These are phyloP conservation scores for Stenogyne calaminthoides DNA, from an alignment of 305 asterid species.

Conservation along the genomic window DNA sequence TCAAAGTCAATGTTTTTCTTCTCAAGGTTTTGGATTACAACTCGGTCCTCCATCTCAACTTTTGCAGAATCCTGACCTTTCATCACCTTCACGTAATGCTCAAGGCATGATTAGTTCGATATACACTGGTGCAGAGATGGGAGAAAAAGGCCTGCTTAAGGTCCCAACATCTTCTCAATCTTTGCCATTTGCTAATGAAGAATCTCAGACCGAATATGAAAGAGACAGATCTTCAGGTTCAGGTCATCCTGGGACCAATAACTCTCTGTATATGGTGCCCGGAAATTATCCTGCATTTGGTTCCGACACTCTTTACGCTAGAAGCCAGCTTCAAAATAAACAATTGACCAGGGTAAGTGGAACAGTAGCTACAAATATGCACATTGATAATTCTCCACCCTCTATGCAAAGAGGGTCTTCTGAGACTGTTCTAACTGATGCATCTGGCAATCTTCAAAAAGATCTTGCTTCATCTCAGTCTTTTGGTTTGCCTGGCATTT, in stretches of 20 bases:
- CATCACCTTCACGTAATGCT: slow-evolving; percentile 52
- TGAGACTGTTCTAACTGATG: slow-evolving; percentile 45
- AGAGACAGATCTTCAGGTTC: slow-evolving; percentile 43
- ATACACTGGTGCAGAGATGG: slow-evolving; percentile 45
- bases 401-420: slow-evolving; percentile 46
- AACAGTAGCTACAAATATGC: slow-evolving; percentile 40
- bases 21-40: slow-evolving; percentile 86
- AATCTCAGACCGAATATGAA: slow-evolving; percentile 40
- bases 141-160: slow-evolving; percentile 45
- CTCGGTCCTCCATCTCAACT: slow-evolving; percentile 91
- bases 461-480: slow-evolving; percentile 44
- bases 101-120: slow-evolving; percentile 36
- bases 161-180: slow-evolving; percentile 50
- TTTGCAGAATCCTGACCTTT: slow-evolving; percentile 45
- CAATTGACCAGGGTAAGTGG: slow-evolving; percentile 48
- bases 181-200: slow-evolving; percentile 44
- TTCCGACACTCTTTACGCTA: slow-evolving; percentile 48
- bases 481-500: slow-evolving; percentile 36
- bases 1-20: slow-evolving; percentile 59
- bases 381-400: slow-evolving; percentile 34
- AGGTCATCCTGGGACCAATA: slow-evolving; percentile 40
- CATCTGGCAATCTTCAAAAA: slow-evolving; percentile 37
- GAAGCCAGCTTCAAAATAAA: slow-evolving; percentile 53
- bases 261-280: slow-evolving; percentile 40
- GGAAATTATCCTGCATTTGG: slow-evolving; percentile 49